Evolutionary conservation across 2,329 filamentous ascomycete genomes (phyloP), one percentile per base, ranked within the genome.

Genomic region (Magnaporthiopsis incrustans): DNA sequence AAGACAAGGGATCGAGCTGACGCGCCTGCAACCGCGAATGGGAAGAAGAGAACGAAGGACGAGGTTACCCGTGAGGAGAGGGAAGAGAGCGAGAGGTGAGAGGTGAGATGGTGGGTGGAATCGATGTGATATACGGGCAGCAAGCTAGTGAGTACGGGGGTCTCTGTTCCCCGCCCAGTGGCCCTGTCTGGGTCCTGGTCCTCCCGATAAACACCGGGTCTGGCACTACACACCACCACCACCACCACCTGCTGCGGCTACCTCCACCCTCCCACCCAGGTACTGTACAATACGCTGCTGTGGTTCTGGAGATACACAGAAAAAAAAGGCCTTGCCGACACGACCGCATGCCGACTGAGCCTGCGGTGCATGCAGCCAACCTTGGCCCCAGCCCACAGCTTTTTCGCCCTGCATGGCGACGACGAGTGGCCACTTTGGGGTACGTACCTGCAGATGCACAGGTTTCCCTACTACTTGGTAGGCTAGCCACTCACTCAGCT

Each of bases 1-100:
- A 81, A 77, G 72, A 78, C 75, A 73, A 79, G 81, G 80, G 80
- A 78, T 81, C 79, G 82, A 82, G 80, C 81, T 81, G 81, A 79
- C 81, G 84, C 85, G 80, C 84, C 83, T 81, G 79, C 79, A 80
- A 78, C 81, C 80, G 78, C 77, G 78, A 80, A 79, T 80, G 75
- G 79, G 77, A 80, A 82, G 79, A 82, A 83, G 80, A 80, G 79
- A 82, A 82, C 73, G 79, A 77, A 77, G 78, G 81, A 85, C 80
- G 81, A 81, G 75, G 44, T 78, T 77, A 77, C 76, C 85, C 82
- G 82, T 84, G 79, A 81, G 75, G 79, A 81, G 70, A 53, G 44
- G 44, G 74, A 73, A 77, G 75, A 77, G 73, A 75, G 76, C 44
- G 22, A 53, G 78, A 75, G 77, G 77, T 78, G 68, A 77, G 76